These are phyloP conservation scores for Talaromyces sp. DNA, from an alignment of 2,329 filamentous ascomycete species.

Conservation along the genomic window DNA sequence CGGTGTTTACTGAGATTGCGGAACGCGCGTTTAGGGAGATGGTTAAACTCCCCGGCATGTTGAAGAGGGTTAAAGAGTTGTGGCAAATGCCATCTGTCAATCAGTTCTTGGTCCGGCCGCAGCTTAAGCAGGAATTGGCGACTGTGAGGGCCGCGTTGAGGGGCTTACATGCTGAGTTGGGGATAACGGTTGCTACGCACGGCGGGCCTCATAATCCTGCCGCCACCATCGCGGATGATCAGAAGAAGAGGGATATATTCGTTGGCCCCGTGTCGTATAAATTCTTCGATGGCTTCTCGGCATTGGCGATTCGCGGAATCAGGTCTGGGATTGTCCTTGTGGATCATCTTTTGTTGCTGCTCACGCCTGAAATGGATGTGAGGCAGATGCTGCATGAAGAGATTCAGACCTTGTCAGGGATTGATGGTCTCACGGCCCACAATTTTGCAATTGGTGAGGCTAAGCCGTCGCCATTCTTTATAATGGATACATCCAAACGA, in stretches of 20 bases:
- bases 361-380: slow-evolving; percentile 8
- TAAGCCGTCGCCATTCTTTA: neutral
- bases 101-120: slow-evolving; percentile 19
- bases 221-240: neutral
- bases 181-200: neutral
- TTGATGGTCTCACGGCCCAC: neutral
- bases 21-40: slow-evolving; percentile 32
- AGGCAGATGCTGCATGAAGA: slow-evolving; percentile 9
- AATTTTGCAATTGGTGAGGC: neutral
- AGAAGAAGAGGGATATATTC: neutral
- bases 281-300: slow-evolving; percentile 14
- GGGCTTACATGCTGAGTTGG: neutral
- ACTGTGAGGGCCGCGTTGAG: neutral
- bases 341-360: slow-evolving; percentile 18
- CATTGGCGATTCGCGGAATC: slow-evolving; percentile 20
- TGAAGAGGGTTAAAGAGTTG: slow-evolving; percentile 26
- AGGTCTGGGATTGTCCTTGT: slow-evolving; percentile 21
- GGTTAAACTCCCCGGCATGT: slow-evolving; percentile 28
- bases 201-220: neutral
- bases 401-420: neutral
- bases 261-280: neutral
- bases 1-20: slow-evolving; percentile 31
- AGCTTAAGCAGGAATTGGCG: slow-evolving; percentile 15
- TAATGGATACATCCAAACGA: neutral
- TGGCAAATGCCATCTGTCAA: slow-evolving; percentile 17